phyloP scores from a whole-genome alignment of 306 rosid genomes.

The Cucumis melo region DNA sequence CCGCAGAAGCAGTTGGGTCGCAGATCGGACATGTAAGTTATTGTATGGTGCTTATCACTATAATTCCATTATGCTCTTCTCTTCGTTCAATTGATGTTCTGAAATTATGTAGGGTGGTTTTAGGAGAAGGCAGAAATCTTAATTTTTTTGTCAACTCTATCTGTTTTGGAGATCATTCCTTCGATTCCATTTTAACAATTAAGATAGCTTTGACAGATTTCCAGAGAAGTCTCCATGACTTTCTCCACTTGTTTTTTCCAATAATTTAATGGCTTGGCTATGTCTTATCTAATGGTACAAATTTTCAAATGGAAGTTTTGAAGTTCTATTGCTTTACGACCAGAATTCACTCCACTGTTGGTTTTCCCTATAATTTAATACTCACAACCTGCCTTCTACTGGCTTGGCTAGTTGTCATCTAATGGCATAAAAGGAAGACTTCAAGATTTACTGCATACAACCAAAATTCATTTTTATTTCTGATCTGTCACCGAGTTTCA shows the following conservation, averaged over 20 bases:
- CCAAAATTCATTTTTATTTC: not conserved
- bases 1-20: constrained; percentile 98
- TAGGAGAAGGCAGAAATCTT: not conserved
- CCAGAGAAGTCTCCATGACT: not conserved
- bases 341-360: not conserved
- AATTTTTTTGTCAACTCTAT: not conserved
- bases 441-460: not conserved
- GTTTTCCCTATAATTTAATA: not conserved
- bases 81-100: not conserved
- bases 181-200: not conserved
- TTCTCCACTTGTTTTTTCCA: not conserved
- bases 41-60: not conserved
- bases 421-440: not conserved
- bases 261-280: not conserved
- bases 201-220: not conserved
- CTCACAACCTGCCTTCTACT: not conserved
- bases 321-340: not conserved
- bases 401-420: not conserved
- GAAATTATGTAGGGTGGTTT: not conserved
- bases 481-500: not conserved
- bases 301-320: not conserved
- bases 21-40: constrained; percentile 92
- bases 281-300: not conserved
- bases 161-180: not conserved
- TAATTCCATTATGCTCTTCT: not conserved